A percentile compares a stretch with the other conserved stretches of the same genome.
phyloP scores from a whole-genome alignment of 768 basidiomycete species.

The Rhizopogon vesiculosus region DNA sequence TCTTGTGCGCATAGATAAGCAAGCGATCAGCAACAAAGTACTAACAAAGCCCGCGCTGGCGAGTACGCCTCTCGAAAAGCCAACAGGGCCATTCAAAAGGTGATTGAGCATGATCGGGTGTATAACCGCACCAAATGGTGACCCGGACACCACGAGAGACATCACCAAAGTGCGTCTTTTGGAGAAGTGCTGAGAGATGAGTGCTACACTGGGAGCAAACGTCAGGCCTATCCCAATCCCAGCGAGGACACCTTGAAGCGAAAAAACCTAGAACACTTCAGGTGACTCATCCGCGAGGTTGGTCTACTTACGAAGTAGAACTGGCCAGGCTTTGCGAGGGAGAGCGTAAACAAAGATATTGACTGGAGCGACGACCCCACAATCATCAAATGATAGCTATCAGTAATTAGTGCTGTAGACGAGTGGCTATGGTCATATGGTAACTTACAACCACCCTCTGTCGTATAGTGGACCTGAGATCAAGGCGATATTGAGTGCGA shows the following conservation, averaged over 20 bases:
- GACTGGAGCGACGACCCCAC: conserved; percentile 10
- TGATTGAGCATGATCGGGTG: conserved; percentile 61
- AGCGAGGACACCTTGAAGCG: conserved; percentile 37
- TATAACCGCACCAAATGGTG: conserved; percentile 48
- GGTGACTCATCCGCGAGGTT: no score
- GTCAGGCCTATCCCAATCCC: conserved; percentile 40
- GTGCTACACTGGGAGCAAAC: conserved; percentile 37
- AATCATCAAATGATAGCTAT: conserved; percentile 4
- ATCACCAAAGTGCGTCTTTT: conserved; percentile 36
- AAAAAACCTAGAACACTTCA: conserved; percentile 27
- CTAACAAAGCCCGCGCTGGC: conserved; percentile 35
- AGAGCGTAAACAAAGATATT: conserved; percentile 22
- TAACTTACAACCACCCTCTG: conserved; percentile 22
- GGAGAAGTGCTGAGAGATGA: conserved; percentile 42
- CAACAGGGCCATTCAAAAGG: conserved; percentile 32
- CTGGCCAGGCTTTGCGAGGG: conserved; percentile 17
- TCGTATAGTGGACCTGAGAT: conserved; percentile 27
- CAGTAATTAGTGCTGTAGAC: neutral
- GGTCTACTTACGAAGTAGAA: conserved; percentile 17
- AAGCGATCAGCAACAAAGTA: conserved; percentile 31
- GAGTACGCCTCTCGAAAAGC: conserved; percentile 37
- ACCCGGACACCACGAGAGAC: conserved; percentile 41
- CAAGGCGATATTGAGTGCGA: conserved; percentile 24
- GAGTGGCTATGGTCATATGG: neutral
- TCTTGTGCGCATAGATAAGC: conserved; percentile 34